phyloP scores from a whole-genome alignment of 2,329 filamentous ascomycete species.

The Penicillium sp. region DNA sequence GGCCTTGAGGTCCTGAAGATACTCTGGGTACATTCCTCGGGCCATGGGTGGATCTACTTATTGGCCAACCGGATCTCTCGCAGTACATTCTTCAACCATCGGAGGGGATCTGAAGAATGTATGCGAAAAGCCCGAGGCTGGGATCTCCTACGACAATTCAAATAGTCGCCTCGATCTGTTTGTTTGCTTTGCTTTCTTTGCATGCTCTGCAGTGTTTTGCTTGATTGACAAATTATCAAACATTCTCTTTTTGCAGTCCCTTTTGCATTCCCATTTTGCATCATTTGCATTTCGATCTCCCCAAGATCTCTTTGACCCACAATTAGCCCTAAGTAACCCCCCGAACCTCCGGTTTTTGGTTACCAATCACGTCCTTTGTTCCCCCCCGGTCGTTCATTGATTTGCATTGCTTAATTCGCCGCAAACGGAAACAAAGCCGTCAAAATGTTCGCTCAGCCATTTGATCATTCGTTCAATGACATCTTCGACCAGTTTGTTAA shows the following conservation, averaged over 20 bases:
- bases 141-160: slow-evolving; percentile 32
- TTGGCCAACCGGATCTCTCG: slow-evolving; percentile 22
- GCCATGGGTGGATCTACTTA: slow-evolving; percentile 19
- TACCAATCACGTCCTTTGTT: slow-evolving; percentile 33
- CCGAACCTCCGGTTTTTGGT: slow-evolving; percentile 9
- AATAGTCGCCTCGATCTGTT: slow-evolving; percentile 40
- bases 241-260: slow-evolving; percentile 25
- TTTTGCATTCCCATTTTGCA: slow-evolving; percentile 12
- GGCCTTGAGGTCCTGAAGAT: slow-evolving; percentile 15
- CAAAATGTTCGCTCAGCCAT: slow-evolving; percentile 50
- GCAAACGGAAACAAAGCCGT: slow-evolving; percentile 50
- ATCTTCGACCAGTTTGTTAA: slow-evolving; percentile 66
- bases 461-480: slow-evolving; percentile 58
- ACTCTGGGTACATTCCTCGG: slow-evolving; percentile 23
- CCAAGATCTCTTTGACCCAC: slow-evolving; percentile 14
- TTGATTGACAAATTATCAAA: slow-evolving; percentile 40
- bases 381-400: slow-evolving; percentile 18
- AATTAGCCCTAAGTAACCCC: slow-evolving; percentile 20
- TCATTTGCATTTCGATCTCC: slow-evolving; percentile 18
- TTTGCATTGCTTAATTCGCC: slow-evolving; percentile 27
- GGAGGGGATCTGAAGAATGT: slow-evolving; percentile 36
- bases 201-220: slow-evolving; percentile 42
- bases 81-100: slow-evolving; percentile 37
- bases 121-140: slow-evolving; percentile 38
- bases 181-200: slow-evolving; percentile 46